Base-by-base conservation (phyloP, 164 flowering plant species). In the Echeveria elegans region DNA sequence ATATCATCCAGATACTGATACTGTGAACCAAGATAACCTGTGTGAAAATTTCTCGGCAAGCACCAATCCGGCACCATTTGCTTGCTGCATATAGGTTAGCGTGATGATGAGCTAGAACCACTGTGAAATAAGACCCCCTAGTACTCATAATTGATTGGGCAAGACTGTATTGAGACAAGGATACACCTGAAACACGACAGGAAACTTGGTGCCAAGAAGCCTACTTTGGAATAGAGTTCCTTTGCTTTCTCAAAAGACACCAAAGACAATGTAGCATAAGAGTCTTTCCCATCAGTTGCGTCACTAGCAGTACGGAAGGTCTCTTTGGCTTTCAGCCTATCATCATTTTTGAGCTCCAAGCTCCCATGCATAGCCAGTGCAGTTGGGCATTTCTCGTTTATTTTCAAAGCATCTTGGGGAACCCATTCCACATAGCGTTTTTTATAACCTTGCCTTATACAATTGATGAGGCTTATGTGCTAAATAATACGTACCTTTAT, bases 321-420 rank as follows among this genome's bases (percentile, higher is more conserved):
- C 69, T 91, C 97, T 75, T 94, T 94, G 72, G 99, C 99, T 81
- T 89, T 94, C 63, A 94, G 87, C 99, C 97, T 89, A 73, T 89
- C 96, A 84, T 91, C 97, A 77, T 88, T 85, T 74, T 94, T 91
- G 70, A 94, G 96, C 81, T 94, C 99, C 78, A 94, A 80, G 66
- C 74, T 85, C 28, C 96, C 99, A 69, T 87, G 97, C 94, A 91
- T 83, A 19, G 90, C 78, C 65, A 94, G 76, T 59, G 97, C 93
- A 81, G 90, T 80, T 68, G 91, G 88, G 74, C 84, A 83, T 82
- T 90, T 94, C 40, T 83, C 92, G 78, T 94, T 82, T 70, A 92
- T 82, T 82, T 89, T 89, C 61, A 94, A 73, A 64, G 92, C 96
- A 74, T 94, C 93, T 11, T 11, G 15, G 4, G 18, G 16, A 14